A percentile compares a stretch with the other conserved stretches of the same genome.
These are phyloP conservation scores for Suhomyces chickasaworum DNA, from an alignment of 1,139 yeast genomes.

Conservation along the genomic window DNA sequence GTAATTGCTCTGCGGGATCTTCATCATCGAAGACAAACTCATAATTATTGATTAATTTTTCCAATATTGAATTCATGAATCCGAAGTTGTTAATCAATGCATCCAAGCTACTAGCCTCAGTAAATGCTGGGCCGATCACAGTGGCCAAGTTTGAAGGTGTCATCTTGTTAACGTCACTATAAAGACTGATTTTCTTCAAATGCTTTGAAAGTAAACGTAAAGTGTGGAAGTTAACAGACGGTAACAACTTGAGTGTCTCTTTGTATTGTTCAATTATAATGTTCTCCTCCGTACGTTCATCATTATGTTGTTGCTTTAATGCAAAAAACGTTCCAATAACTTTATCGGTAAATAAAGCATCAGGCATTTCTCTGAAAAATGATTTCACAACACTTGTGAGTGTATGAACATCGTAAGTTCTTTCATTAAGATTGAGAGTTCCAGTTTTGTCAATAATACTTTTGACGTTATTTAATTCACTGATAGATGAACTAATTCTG, in stretches of 20 bases:
- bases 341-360: slow-evolving; percentile 68
- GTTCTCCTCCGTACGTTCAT: slow-evolving; percentile 25
- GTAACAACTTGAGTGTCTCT: slow-evolving; percentile 52
- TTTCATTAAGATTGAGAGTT: slow-evolving; percentile 56
- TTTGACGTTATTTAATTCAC: slow-evolving; percentile 71
- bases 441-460: slow-evolving; percentile 74
- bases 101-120: slow-evolving; percentile 57
- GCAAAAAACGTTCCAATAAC: slow-evolving; percentile 53
- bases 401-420: slow-evolving; percentile 82
- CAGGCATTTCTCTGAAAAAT: slow-evolving; percentile 85
- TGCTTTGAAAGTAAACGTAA: slow-evolving; percentile 70
- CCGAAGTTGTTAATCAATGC: slow-evolving; percentile 55
- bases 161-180: slow-evolving; percentile 71
- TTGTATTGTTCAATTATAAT: slow-evolving; percentile 41
- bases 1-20: slow-evolving; percentile 4
- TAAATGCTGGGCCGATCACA: slow-evolving; percentile 65
- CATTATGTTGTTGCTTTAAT: slow-evolving; percentile 32
- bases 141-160: slow-evolving; percentile 79
- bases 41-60: slow-evolving; percentile 49
- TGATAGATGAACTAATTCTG: slow-evolving; percentile 87
- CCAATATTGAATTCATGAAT: slow-evolving; percentile 55
- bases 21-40: slow-evolving; percentile 37
- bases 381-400: slow-evolving; percentile 88
- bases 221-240: slow-evolving; percentile 65
- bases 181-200: slow-evolving; percentile 59